Percentiles rank a stretch among this genome's conserved stretches.
Conservation (phyloP, 257 asterid species). For the Buddleja alternifolia region DNA sequence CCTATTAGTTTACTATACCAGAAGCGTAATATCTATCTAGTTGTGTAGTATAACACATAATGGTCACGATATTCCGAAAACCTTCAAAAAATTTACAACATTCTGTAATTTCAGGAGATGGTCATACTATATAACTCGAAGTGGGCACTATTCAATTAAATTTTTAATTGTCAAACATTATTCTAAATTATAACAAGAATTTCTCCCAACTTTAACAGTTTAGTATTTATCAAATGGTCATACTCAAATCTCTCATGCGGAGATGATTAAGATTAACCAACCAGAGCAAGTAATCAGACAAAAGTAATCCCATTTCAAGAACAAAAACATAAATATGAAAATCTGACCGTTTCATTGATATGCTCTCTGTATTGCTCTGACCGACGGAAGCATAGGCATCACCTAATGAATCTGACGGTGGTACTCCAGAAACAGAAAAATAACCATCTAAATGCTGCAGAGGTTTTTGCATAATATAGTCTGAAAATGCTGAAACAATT, state of each 20-base stretch:
- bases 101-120: neutral
- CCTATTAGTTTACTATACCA: neutral
- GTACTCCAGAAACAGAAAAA: conserved; percentile 42
- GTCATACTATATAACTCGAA: neutral
- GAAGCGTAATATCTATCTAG: neutral
- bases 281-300: conserved; percentile 19
- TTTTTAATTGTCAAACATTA: neutral
- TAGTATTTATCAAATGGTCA: neutral
- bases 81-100: conserved; percentile 6
- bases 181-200: neutral
- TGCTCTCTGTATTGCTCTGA: conserved; percentile 44
- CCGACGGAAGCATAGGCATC: conserved; percentile 40
- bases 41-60: neutral
- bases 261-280: neutral
- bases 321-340: conserved; percentile 30
- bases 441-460: conserved; percentile 48
- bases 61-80: neutral
- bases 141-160: neutral
- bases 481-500: conserved; percentile 66
- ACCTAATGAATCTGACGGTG: conserved; percentile 33
- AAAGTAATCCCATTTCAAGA: conserved; percentile 6
- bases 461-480: conserved; percentile 52
- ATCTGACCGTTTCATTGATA: conserved; percentile 60
- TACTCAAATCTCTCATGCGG: neutral
- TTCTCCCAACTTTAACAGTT: neutral